phyloP scores from a whole-genome alignment of 2,329 filamentous ascomycete genomes.

The Scedosporium boydii region DNA sequence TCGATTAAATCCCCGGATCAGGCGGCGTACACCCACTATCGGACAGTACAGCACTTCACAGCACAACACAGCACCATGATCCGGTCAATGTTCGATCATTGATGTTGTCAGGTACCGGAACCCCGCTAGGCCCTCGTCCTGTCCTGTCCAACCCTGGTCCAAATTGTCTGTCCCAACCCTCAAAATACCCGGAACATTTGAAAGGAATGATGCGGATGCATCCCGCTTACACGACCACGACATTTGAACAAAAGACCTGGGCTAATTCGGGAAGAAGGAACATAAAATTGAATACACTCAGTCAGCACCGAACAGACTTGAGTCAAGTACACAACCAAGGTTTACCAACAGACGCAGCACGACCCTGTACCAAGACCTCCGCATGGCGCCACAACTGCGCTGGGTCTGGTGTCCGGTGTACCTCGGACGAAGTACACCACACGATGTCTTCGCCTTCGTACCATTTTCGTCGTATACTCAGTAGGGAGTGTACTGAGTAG shows the following conservation, averaged over 20 bases:
- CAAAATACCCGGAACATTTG: background rate
- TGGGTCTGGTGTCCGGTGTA: too few species aligned
- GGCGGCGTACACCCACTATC: too few species aligned
- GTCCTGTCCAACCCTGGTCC: background rate
- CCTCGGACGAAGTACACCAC: too few species aligned
- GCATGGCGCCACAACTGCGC: too few species aligned
- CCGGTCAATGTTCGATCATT: background rate
- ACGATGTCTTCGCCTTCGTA: too few species aligned
- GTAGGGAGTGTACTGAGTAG: background rate
- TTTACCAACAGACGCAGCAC: too few species aligned
- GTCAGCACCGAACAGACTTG: background rate
- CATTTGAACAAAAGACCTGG: background rate
- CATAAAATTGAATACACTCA: background rate
- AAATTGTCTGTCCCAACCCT: background rate
- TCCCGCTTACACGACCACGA: background rate
- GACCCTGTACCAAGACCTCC: background rate
- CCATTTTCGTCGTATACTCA: background rate
- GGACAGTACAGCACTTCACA: too few species aligned
- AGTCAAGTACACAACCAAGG: background rate
- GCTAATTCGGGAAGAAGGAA: background rate
- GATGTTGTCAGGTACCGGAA: background rate
- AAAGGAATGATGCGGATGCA: background rate
- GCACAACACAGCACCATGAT: too few species aligned
- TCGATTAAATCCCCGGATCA: too few species aligned
- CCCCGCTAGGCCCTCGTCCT: too few species aligned